Base-by-base conservation (phyloP, 2,329 filamentous ascomycete genomes). In the Trichoderma brevicompactum region DNA sequence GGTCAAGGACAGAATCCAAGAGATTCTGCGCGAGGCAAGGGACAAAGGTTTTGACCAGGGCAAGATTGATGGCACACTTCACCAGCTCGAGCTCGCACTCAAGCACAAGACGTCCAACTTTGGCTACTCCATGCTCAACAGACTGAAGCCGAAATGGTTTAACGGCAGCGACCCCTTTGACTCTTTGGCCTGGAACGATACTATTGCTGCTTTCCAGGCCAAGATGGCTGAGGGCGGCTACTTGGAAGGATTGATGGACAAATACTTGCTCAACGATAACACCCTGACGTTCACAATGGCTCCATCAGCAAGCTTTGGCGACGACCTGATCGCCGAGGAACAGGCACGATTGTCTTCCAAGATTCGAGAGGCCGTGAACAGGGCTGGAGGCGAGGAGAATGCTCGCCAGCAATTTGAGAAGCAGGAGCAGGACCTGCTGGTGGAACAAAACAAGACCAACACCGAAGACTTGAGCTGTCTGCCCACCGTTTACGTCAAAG, bases 21-120 rank as follows among this genome's bases (percentile, higher is more conserved):
- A 86, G 36, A 92, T 94, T 3, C 82, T 97, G 63, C 81, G 82
- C 32, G 87, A 92, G 52, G 87, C 87, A 7, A 85, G 88, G 17
- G 80, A 88, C 32, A 91, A 89, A 66, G 94, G 95, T 0, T 97
- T 99, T 71, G 93, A 95, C 66, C 84, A 89, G 72, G 87, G 89
- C 71, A 99, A 99, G 78, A 92, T 99, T 66, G 92, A 97, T 68
- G 95, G 95, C 2, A 91, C 96, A 68, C 83, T 99, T 62, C 95
- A 99, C 76, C 94, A 98, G 76, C 80, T 98, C 4, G 95, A 99
- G 75, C 84, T 99, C n/a, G 85, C 89, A 0, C 80, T 98, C 55
- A 97, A 97, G 79, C 93, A 99, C 80, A 98, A 98, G 82, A 97
- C 93, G 0, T 92, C 95, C 63, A 93, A 91, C 72, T 99, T 99